Evolutionary conservation across 768 basidiomycete genomes (phyloP).

Genomic region (Coprinellus micaceus): DNA sequence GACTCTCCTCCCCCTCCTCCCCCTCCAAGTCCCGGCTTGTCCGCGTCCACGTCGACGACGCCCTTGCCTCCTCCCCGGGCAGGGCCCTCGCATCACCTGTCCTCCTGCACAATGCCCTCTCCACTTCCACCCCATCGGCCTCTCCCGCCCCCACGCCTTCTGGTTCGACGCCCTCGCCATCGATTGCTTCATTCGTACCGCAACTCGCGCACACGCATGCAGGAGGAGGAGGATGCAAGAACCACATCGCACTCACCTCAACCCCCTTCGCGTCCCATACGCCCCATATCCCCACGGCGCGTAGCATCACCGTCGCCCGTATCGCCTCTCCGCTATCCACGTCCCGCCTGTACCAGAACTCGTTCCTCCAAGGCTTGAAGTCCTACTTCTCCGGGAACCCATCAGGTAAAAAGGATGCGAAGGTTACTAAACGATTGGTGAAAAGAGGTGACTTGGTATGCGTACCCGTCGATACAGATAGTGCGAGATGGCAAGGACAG

Average conservation of each 20-base stretch:
- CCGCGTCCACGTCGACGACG: slow-evolving; percentile 53
- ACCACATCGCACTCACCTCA: slow-evolving; percentile 14
- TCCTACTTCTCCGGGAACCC: slow-evolving; percentile 55
- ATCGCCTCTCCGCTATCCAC: slow-evolving; percentile 72
- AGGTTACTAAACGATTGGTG: too few species aligned
- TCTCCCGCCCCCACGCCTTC: slow-evolving; percentile 10
- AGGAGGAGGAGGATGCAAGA: too few species aligned
- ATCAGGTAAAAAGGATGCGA: slow-evolving; percentile 39
- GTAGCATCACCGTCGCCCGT: slow-evolving; percentile 70
- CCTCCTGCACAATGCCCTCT: slow-evolving; percentile 51
- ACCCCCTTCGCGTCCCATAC: slow-evolving; percentile 59
- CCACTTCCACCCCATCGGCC: slow-evolving; percentile 19
- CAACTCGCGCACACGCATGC: too few species aligned
- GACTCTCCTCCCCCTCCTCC: slow-evolving; percentile 46
- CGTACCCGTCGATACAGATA: slow-evolving; percentile 57
- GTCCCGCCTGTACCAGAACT: slow-evolving; percentile 57
- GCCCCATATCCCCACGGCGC: slow-evolving; percentile 66
- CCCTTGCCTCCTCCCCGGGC: slow-evolving; percentile 14
- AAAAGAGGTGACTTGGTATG: slow-evolving; percentile 62
- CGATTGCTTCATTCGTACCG: too few species aligned
- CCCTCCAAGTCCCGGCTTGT: slow-evolving; percentile 45
- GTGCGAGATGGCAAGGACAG: slow-evolving; percentile 23
- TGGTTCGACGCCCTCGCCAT: background rate
- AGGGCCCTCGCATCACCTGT: slow-evolving; percentile 40
- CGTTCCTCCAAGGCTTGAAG: slow-evolving; percentile 61